These are phyloP conservation scores for Triticum turgidum DNA, from an alignment of 176 grass and related monocot genomes.

Conservation along the genomic window DNA sequence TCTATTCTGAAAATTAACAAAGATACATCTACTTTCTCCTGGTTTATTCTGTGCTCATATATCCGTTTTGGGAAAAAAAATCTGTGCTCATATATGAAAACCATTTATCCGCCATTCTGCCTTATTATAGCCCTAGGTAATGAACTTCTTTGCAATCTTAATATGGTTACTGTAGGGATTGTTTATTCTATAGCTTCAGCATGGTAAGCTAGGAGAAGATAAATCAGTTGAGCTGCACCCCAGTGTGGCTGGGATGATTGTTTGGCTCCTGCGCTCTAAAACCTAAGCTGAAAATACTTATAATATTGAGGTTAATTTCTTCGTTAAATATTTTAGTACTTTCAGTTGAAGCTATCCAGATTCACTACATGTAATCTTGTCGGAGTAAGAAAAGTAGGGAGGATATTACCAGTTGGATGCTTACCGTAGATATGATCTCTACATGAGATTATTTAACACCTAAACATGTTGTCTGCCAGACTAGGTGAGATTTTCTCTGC, in stretches of 20 bases:
- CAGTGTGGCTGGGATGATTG: neutral
- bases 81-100: neutral
- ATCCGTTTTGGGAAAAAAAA: neutral
- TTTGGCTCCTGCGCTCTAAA: neutral
- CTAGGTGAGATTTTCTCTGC: neutral
- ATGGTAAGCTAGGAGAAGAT: neutral
- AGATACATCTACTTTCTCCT: slow-evolving; percentile 15
- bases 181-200: neutral
- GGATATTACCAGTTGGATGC: neutral
- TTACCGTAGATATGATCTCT: neutral
- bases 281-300: neutral
- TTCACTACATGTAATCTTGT: neutral
- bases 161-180: neutral
- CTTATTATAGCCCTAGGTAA: neutral
- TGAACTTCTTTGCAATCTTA: neutral
- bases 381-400: neutral
- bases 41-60: slow-evolving; percentile 10
- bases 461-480: neutral
- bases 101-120: neutral
- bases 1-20: neutral
- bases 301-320: neutral
- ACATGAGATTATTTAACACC: neutral
- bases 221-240: neutral
- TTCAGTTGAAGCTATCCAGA: neutral
- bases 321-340: neutral